Base-by-base conservation (phyloP, 1,139 yeast species). In the Geotrichum carabidarum region DNA sequence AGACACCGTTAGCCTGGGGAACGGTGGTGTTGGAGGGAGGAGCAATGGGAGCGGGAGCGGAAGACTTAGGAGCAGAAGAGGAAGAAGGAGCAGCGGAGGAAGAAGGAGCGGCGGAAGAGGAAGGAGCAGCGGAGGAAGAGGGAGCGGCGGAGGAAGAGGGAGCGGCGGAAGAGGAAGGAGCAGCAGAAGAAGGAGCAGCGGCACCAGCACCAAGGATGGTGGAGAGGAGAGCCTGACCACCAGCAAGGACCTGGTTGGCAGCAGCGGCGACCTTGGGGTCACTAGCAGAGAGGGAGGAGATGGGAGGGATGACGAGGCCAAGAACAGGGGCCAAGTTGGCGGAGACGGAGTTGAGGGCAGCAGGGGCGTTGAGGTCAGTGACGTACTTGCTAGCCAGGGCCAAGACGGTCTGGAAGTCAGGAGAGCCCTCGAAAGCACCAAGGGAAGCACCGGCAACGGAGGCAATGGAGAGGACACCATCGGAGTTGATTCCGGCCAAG, bases 401-500 rank as follows among this genome's bases (percentile, higher is more conserved):
- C 41, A 41, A 51, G 47, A 54, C 48, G 34, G 55, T 36, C 46
- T 43, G 41, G 48, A 48, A 55, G 53, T 58, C 59, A 14, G 32
- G 32, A 34, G 58, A 54, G 27, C 35, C 56, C 47, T 58, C 45
- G 38, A 58, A 50, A 40, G 58, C 59, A 30, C 54, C 55, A 18
- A 58, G 51, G 31, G 60, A 55, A 22, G 50, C 42, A 31, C 44
- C 36, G 14, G 60, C 60, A 50, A 50, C 53, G 31, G 43, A 43
- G 31, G 53, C 54, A 36, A 58, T 41, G 31, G 38, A 22, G 38
- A 57, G 44, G 46, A 58, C 48, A 48, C 50, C 57, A 17, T 45
- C 49, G 31, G 55, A 50, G 60, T 54, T 56, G 15, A 58, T 48
- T 27, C 60, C 60, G 43, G 50, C 55, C 22, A 53, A 49, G 44